These are phyloP conservation scores for Pleurotus tuber-regium DNA, from an alignment of 768 basidiomycete genomes.

Conservation along the genomic window DNA sequence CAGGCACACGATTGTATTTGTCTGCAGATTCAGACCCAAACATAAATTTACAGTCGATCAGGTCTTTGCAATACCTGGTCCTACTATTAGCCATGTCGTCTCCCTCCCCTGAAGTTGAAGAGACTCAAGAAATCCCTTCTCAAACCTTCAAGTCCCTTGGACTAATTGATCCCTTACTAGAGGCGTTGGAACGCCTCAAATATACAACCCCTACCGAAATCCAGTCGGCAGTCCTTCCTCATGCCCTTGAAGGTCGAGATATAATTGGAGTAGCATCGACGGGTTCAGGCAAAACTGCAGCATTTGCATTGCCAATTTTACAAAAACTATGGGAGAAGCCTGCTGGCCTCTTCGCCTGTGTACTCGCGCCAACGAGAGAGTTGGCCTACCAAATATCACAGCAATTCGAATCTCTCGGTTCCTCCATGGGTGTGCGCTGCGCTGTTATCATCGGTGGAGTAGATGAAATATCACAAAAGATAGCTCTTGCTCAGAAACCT, in stretches of 20 bases:
- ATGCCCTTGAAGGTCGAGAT: constrained; percentile 88
- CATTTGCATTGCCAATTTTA: constrained; percentile 93
- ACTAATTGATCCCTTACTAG: constrained; percentile 84
- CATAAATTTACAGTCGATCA: not conserved
- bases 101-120: constrained; percentile 16
- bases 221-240: constrained; percentile 80
- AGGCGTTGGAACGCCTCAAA: constrained; percentile 77
- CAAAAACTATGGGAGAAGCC: constrained; percentile 98
- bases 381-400: constrained; percentile 98
- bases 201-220: constrained; percentile 91
- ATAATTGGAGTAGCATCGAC: constrained; percentile 99
- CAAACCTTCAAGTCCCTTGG: constrained; percentile 81
- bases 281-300: constrained; percentile 96
- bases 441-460: constrained; percentile 94
- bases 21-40: not conserved
- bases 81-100: constrained; percentile 7
- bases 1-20: not conserved
- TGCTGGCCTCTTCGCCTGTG: constrained; percentile 87
- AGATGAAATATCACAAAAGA: constrained; percentile 86
- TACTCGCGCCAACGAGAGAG: constrained; percentile 97
- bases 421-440: constrained; percentile 89
- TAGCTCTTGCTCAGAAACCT: constrained; percentile 90
- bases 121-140: constrained; percentile 32
- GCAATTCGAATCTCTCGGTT: constrained; percentile 89
- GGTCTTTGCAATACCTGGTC: not conserved